Base-by-base conservation (phyloP, 1,284 basidiomycete species). In the Puccinia triticina region DNA sequence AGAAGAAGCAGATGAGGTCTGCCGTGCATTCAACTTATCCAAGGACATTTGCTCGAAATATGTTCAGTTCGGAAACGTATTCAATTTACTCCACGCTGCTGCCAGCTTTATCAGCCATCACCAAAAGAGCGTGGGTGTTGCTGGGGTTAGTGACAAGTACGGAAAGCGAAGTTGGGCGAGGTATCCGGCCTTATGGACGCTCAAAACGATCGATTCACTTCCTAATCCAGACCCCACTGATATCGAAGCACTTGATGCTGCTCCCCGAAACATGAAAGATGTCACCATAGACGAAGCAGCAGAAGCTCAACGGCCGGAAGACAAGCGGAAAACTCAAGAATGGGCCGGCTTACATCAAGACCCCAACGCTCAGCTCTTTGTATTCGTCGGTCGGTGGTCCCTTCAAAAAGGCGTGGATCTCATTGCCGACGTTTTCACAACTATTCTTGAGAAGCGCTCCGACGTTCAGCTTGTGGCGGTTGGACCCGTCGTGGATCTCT, bases 1-100 rank as follows among this genome's bases (percentile, higher is more conserved):
- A 89, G 94, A 96, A 86, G 94, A 96, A 87, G 95, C 95, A 93
- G 96, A 95, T 89, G 94, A 96, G 87, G 94, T 96, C 71, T 96
- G 94, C 87, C 95, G 94, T 3, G 94, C 94, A 14, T 96, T 96
- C 90, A 96, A 96, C 88, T 93, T 96, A 86, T 93, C 93, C 89
- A 96, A 96, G 88, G 94, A 95, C 86, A 90, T 94, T 85, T 96
- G 94, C 88, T 94, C 92, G 80, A 96, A 95, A 85, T 96, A 96
- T 86, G 93, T 96, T 57, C 94, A 96, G 88, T 96, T 96, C 86
- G 94, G 94, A 85, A 96, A 96, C 89, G 96, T 94, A 16, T 96
- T 96, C 90, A 96, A 96, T 87, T 88, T 96, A 86, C 90, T 96
- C 50, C 94, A 96, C 86, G 94, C 94, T 34, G 94, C 91, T 18